Evolutionary conservation across 305 asterid genomes (phyloP), one percentile per base, ranked within the genome.

Genomic region (Fraxinus ornus): DNA sequence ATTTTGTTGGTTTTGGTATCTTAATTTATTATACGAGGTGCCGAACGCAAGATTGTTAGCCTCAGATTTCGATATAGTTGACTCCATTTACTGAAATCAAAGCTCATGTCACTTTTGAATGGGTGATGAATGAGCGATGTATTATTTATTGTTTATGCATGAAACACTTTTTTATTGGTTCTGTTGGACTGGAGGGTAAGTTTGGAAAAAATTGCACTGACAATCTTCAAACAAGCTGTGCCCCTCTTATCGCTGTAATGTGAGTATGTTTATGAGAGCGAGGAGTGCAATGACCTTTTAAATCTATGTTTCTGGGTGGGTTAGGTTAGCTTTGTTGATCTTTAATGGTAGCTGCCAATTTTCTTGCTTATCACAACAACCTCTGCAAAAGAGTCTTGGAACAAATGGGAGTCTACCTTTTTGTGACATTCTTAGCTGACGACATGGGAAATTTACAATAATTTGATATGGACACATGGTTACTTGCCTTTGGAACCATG

Each of bases 321-420:
- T 82, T 82, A 57, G 83, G 83, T 80, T 81, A 87, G 86, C 87
- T 84, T 81, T 71, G 85, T 80, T 83, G 74, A 84, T 83, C 80
- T 80, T 75, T 28, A 79, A 74, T 82, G 78, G 80, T 84, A 82
- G 85, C 44, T 41, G 76, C 78, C 82, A 83, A 75, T 62, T 79
- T 55, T 37, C 74, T 80, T 70, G 35, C 37, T 26, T 26, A 10
- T 83, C 73, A 44, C 81, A 26, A 71, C n/a, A 68, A 13, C 78
- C 41, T 82, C 62, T 35, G 2, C 78, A 37, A 71, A 24, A 75
- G 71, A 49, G 73, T 62, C 39, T 84, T 57, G 79, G 78, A 77
- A 75, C 85, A 81, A 79, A 36, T 72, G 76, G 84, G 78, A 72
- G 80, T 78, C 80, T 81, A 80, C 62, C 79, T 74, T 78, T 76